Base-by-base conservation (phyloP, 225 moss, liverwort and hornwort species). In the Thuidium tamariscinum region DNA sequence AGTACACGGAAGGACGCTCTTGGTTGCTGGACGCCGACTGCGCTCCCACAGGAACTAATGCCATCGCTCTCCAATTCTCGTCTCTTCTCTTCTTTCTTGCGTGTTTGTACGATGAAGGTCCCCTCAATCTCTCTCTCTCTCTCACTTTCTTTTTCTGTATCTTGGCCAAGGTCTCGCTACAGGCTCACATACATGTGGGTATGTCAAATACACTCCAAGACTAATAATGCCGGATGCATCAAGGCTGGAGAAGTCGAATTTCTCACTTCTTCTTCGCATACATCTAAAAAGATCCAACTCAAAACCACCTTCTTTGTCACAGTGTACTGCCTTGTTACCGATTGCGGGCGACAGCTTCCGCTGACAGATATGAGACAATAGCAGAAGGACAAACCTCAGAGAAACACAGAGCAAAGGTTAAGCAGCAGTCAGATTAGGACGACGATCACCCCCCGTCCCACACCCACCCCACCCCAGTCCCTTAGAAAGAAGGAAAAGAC, bases 11-110 rank as follows among this genome's bases (percentile, higher is more conserved):
- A 48, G 89, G 87, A 57, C 87, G 84, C 79, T 95, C 95, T 37
- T 96, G 95, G 74, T 93, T 95, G 75, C 93, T 93, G 49, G 95
- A 93, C 60, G 94, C 84, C 83, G 89, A 94, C 46, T 82, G 90
- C 49, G 90, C 88, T 85, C 95, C 94, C 90, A 92, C 92, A 56
- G 90, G 86, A 29, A 90, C 91, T 85, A 92, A 83, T 84, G 89
- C 92, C 92, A 92, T 79, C 46, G 76, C 59, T 37, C 26, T 39
- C 30, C 72, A 56, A 54, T 44, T 25, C 80, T 79, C 80, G 55
- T 80, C 80, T 52, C 36, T 75, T 55, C 79, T 19, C 60, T 46
- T 44, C 49, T 48, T 60, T 25, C 87, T 54, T 82, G 13, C 68
- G 48, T 37, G 52, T 34, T 19, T 9, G 16, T 27, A 27, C 11